Base-by-base conservation (phyloP, 2,329 filamentous ascomycete genomes). In the Neocatenulostroma microsporum region DNA sequence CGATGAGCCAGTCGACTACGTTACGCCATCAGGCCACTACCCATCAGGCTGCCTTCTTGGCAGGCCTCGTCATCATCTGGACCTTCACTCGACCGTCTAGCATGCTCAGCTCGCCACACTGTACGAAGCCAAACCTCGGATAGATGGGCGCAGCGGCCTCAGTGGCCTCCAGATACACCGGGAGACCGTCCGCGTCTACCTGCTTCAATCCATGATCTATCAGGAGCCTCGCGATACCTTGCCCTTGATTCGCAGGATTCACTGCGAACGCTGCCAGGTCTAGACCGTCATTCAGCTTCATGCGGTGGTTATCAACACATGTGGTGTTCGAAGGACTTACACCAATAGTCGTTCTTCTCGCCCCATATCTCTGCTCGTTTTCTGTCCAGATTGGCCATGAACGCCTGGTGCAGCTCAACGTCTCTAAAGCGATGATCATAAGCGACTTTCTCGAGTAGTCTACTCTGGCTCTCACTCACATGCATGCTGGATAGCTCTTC, bases 141-240 rank as follows among this genome's bases (percentile, higher is more conserved):
- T 52, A 54, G 17, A 54, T 23, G 3, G 14, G 10, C 21, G 36
- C 36, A 8, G 42, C 46, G 23, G 26, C 25, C 5, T 39, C 30
- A 12, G 44, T 40, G 7, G 39, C 33, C 36, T 49, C 48, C 9
- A 52, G 27, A 38, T 47, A 50, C 7, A 45, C 28, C 1, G 41
- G 40, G 11, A 45, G 26, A 1, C 43, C 44, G n/a, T 44, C 47
- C 15, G 21, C 17, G 37, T 52, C 48, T 2, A 46, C 41, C 18
- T 44, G 34, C 17, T 45, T 25, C 11, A 48, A 15, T 1, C 49
- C 49, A 34, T 36, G 38, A 20, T 50, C 15, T 20, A 54, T n/a
- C 25, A 54, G 19, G 29, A 17, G 21, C 12, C 23, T 27, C 3
- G 48, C 48, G 13, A 52, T 34, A 23, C 51, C 51, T 29, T 41